Base-by-base conservation (phyloP, 345 rosid genomes). In the Litchi chinensis region DNA sequence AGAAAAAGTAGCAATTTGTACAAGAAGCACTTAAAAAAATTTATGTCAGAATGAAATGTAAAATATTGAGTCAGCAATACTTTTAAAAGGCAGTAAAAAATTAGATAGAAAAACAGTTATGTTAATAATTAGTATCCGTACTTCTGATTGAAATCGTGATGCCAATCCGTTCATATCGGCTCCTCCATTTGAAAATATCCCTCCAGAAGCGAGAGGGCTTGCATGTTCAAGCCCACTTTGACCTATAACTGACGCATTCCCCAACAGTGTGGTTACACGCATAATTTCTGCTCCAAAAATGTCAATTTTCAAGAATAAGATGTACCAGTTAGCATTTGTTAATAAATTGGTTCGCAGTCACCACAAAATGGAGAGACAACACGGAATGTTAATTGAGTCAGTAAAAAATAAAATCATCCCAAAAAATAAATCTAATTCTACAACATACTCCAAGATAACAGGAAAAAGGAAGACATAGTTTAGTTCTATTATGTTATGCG, bases 261-360 rank as follows among this genome's bases (percentile, higher is more conserved):
- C 97, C 98, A 96, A 92, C 86, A 92, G 92, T 76, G 97, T 88
- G 76, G 98, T 95, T 90, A 95, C 98, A 92, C 95, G 97, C 95
- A 90, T 86, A 81, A 95, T 95, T 89, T 95, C 97, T 93, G 98
- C 91, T 95, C 85, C 95, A 93, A 93, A 90, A 90, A 93, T 89
- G 93, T 95, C 94, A 92, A 87, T 93, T 93, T 91, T 85, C 97
- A 92, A 92, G 94, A 92, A 89, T 84, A 95, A 95, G 89, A 92
- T 90, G 97, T 90, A 91, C 88, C 91, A 67, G 98, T 95, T 87
- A 95, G 98, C 90, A 91, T 87, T 87, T 75, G 93, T 88, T 87
- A 88, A 85, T 77, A 87, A 84, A 86, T 87, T 73, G 79, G 97
- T 91, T 85, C 88, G 88, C 88, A 86, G 88, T 81, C 84, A 88